Conservation (phyloP, 495 filamentous ascomycete genomes). For the Penicillium mononematosum region DNA sequence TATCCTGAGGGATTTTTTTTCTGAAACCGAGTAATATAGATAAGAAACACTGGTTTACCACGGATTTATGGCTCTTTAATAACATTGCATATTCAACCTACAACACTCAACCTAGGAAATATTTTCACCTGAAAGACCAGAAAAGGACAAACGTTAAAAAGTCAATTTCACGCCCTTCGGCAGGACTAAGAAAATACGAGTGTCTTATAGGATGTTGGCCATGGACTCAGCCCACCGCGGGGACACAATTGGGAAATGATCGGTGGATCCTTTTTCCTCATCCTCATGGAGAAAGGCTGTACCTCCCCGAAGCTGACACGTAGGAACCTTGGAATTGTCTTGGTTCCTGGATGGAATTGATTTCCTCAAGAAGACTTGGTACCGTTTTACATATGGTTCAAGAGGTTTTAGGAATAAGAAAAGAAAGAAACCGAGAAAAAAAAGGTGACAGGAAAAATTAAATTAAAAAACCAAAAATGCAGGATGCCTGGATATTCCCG, state of each 20-base stretch:
- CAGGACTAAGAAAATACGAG: conserved; percentile 27
- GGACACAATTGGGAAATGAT: conserved; percentile 36
- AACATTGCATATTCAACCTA: too few relatives aligned
- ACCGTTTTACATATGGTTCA: background rate
- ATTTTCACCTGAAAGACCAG: too few relatives aligned
- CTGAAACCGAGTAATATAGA: background rate
- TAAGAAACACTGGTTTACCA: too few relatives aligned
- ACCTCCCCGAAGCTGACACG: background rate
- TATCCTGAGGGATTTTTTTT: background rate
- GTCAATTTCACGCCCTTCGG: conserved; percentile 43
- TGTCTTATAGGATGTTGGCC: conserved; percentile 20
- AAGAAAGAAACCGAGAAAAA: background rate
- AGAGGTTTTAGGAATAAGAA: background rate
- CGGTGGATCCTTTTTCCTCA: conserved; percentile 21
- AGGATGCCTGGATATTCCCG: conserved; percentile 14
- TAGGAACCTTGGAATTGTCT: background rate
- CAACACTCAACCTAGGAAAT: too few relatives aligned
- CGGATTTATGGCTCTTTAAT: too few relatives aligned
- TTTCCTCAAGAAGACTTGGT: background rate
- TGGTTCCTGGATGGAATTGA: background rate
- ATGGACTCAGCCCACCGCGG: conserved; percentile 32
- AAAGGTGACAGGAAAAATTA: background rate
- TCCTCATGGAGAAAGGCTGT: conserved; percentile 2
- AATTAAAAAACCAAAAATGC: background rate
- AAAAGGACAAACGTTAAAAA: conserved; percentile 11